phyloP scores from a whole-genome alignment of 371 early-diverging fungal genomes.

The Rozella allomycis region DNA sequence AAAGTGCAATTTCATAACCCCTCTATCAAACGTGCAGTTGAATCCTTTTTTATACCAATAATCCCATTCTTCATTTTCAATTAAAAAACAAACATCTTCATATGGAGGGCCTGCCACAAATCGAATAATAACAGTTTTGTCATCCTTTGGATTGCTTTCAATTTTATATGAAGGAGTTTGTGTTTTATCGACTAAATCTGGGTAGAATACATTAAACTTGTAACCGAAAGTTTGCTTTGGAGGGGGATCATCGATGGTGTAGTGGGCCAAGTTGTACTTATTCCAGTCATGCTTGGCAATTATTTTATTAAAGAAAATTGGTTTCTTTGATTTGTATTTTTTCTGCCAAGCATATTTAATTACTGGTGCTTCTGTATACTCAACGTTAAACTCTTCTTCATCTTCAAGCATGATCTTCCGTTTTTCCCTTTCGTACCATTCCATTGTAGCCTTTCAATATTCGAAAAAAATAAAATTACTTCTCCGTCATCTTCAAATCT shows the following conservation, averaged over 20 bases:
- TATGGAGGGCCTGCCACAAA: constrained; percentile 87
- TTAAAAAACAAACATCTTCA: constrained; percentile 82
- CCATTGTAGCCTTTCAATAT: no score
- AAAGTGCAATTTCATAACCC: constrained; percentile 76
- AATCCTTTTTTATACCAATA: constrained; percentile 75
- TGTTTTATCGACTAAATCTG: constrained; percentile 74
- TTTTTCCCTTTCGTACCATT: no score
- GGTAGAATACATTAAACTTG: constrained; percentile 86
- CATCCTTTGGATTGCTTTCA: constrained; percentile 23
- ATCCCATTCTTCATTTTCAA: constrained; percentile 89
- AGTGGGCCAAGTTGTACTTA: constrained; percentile 93
- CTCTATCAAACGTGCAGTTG: constrained; percentile 65
- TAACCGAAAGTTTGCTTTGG: constrained; percentile 92
- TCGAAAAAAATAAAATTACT: no score
- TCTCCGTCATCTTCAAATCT: no score
- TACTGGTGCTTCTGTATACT: no score
- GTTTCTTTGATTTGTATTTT: no score
- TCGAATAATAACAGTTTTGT: constrained; percentile 56
- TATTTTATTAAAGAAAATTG: constrained; percentile 80
- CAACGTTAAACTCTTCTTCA: no score
- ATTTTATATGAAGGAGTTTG: constrained; percentile 25
- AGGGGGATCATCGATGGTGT: constrained; percentile 85
- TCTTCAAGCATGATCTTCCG: no score
- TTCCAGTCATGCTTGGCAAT: constrained; percentile 94
- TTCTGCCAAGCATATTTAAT: no score